Evolutionary conservation across 257 asterid species (phyloP).

Genomic region (Nicotiana tabacum): DNA sequence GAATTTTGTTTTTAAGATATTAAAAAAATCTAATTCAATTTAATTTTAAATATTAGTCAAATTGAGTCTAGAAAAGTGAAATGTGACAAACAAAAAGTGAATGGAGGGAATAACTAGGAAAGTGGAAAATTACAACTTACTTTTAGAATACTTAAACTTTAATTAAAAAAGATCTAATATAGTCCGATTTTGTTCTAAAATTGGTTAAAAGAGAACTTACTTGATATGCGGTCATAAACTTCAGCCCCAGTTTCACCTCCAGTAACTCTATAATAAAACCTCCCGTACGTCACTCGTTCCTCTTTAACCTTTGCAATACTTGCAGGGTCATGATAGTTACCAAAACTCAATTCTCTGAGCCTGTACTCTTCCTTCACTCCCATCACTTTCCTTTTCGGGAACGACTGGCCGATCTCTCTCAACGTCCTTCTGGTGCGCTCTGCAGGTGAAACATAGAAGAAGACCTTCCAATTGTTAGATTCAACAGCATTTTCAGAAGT

Average conservation of each 20-base stretch:
- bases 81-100: no score
- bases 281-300: slow-evolving; percentile 40
- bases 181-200: no score
- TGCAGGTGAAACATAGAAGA: slow-evolving; percentile 46
- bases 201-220: slow-evolving; percentile 27
- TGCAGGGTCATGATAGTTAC: slow-evolving; percentile 54
- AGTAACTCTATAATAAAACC: slow-evolving; percentile 62
- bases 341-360: slow-evolving; percentile 65
- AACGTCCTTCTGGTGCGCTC: slow-evolving; percentile 34
- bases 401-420: slow-evolving; percentile 30
- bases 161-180: no score
- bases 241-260: slow-evolving; percentile 72
- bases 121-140: no score
- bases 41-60: no score
- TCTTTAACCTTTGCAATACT: slow-evolving; percentile 43
- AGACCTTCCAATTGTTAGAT: slow-evolving; percentile 13
- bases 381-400: slow-evolving; percentile 30
- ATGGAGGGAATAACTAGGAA: no score
- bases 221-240: slow-evolving; percentile 58
- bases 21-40: no score
- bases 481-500: slow-evolving; percentile 10
- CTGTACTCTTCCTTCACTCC: slow-evolving; percentile 59
- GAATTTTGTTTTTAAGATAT: no score
- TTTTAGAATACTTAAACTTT: no score
- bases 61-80: no score